Conservation (phyloP, 139 green algal species). For the Chlamydomonas urium region DNA sequence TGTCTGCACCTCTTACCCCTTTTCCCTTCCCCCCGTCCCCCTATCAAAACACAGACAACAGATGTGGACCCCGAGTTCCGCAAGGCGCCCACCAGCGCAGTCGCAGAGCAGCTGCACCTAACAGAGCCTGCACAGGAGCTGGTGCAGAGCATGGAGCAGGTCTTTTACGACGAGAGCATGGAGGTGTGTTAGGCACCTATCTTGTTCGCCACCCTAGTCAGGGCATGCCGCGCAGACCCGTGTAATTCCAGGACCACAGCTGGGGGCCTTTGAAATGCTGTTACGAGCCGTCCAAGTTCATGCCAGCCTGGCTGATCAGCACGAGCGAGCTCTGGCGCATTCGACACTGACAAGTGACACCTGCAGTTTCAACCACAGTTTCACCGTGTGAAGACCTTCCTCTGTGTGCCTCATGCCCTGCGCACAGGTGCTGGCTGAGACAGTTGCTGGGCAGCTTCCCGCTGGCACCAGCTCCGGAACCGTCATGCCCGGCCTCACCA, state of each 20-base stretch:
- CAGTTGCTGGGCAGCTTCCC: slow-evolving; percentile 26
- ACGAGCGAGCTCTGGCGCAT: too few species aligned
- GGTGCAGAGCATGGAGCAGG: slow-evolving; percentile 28
- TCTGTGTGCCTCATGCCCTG: too few species aligned
- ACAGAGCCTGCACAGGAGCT: slow-evolving; percentile 6
- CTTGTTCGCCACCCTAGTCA: too few species aligned
- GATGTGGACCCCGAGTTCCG: slow-evolving; percentile 42
- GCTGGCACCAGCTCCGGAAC: slow-evolving; percentile 19
- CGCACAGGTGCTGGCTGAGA: slow-evolving; percentile 38
- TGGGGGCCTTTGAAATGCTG: too few species aligned
- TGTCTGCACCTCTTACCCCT: neutral
- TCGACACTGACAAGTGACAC: too few species aligned
- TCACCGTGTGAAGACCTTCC: too few species aligned
- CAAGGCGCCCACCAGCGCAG: slow-evolving; percentile 34
- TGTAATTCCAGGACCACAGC: too few species aligned
- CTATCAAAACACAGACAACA: slow-evolving; percentile 48
- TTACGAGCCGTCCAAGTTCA: too few species aligned
- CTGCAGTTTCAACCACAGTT: too few species aligned
- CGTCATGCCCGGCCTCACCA: slow-evolving; percentile 17
- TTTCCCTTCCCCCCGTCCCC: too few species aligned
- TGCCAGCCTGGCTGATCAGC: too few species aligned
- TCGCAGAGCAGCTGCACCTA: slow-evolving; percentile 31
- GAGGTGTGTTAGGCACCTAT: slow-evolving; percentile 36
- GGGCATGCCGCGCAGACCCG: too few species aligned
- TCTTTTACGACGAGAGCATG: slow-evolving; percentile 44